phyloP scores from a whole-genome alignment of 352 stramenopile genomes.

The Pythium dissimile region DNA sequence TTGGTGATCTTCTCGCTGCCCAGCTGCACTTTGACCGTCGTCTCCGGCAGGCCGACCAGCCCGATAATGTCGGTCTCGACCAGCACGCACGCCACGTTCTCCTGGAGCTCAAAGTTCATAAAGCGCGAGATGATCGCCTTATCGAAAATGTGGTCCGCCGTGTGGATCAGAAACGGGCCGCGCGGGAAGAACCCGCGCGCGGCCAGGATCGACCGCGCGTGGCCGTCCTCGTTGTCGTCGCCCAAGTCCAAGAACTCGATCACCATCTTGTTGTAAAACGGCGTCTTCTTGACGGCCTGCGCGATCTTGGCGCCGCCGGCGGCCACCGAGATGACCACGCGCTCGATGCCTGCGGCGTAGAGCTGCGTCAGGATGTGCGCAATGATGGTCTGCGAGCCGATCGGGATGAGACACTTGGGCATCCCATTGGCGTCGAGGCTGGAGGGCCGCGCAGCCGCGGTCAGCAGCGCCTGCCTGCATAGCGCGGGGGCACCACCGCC shows the following conservation, averaged over 20 bases:
- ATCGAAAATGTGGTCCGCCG: slow-evolving; percentile 37
- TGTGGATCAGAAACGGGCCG: slow-evolving; percentile 33
- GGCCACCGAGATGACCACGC: slow-evolving; percentile 75
- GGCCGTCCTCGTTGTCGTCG: slow-evolving; percentile 24
- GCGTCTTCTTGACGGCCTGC: slow-evolving; percentile 55
- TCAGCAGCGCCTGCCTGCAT: slow-evolving; percentile 56
- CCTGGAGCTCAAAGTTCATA: slow-evolving; percentile 47
- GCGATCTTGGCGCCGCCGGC: slow-evolving; percentile 58
- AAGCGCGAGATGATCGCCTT: slow-evolving; percentile 63
- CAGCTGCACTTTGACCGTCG: slow-evolving; percentile 60
- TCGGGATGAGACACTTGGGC: slow-evolving; percentile 72
- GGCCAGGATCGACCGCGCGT: slow-evolving; percentile 31
- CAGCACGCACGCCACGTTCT: slow-evolving; percentile 65
- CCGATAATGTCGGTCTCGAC: slow-evolving; percentile 66
- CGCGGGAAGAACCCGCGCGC: slow-evolving; percentile 25
- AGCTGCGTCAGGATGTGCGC: slow-evolving; percentile 77
- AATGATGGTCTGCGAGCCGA: slow-evolving; percentile 73
- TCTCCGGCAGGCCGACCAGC: slow-evolving; percentile 55
- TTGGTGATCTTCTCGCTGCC: slow-evolving; percentile 53
- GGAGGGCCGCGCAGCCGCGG: slow-evolving; percentile 47
- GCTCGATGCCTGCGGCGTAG: slow-evolving; percentile 66
- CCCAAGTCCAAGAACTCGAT: slow-evolving; percentile 35
- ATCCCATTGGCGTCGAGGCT: slow-evolving; percentile 49
- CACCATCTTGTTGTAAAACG: slow-evolving; percentile 67
- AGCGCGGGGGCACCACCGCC: slow-evolving; percentile 13